Evolutionary conservation across 306 rosid species (phyloP).

Genomic region (peach (Prunus persica)): DNA sequence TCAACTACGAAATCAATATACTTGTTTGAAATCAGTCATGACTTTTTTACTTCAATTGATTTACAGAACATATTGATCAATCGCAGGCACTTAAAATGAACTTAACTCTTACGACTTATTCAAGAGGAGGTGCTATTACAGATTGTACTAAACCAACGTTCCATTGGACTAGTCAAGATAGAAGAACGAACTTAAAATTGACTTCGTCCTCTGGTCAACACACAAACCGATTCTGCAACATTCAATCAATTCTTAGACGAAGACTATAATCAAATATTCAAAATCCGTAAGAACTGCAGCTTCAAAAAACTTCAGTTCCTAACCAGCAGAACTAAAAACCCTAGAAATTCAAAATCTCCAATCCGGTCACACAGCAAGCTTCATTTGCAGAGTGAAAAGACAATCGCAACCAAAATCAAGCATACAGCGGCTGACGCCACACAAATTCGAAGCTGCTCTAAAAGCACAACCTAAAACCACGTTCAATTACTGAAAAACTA

Average conservation of each 20-base stretch:
- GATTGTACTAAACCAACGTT: background rate
- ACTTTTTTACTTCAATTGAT: background rate
- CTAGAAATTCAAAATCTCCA: slow-evolving; percentile 20
- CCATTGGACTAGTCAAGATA: background rate
- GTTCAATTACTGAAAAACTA: background rate
- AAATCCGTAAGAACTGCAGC: background rate
- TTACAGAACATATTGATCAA: background rate
- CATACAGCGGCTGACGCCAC: slow-evolving; percentile 1
- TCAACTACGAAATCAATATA: too few species aligned
- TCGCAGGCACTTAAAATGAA: background rate
- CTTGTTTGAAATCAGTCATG: too few species aligned
- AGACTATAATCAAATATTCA: background rate
- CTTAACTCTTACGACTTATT: background rate
- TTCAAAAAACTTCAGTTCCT: background rate
- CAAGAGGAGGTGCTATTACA: background rate
- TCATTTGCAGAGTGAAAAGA: slow-evolving; percentile 4
- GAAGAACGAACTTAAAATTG: background rate
- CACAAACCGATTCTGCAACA: background rate
- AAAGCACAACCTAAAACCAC: background rate
- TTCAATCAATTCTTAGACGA: background rate
- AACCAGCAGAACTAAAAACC: slow-evolving; percentile 16
- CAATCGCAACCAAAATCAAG: slow-evolving; percentile 2
- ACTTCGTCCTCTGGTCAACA: background rate
- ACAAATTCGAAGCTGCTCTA: slow-evolving; percentile 2
- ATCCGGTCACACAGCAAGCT: slow-evolving; percentile 2